phyloP scores from a whole-genome alignment of 1,284 basidiomycete genomes.

The Agroathelia rolfsii region DNA sequence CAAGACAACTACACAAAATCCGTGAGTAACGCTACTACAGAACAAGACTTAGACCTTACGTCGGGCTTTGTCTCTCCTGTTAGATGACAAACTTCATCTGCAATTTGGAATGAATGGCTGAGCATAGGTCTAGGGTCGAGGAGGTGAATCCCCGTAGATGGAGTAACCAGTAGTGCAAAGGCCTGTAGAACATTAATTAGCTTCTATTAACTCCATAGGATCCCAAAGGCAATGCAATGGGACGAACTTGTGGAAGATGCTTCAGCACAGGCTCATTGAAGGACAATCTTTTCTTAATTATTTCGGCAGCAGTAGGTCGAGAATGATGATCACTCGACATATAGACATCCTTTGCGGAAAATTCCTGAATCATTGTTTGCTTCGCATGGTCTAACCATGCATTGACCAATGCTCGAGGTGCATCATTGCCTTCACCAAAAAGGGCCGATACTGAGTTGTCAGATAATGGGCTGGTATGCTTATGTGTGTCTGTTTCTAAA shows the following conservation, averaged over 20 bases:
- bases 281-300: conserved; percentile 42
- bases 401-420: conserved; percentile 49
- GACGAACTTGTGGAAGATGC: conserved; percentile 53
- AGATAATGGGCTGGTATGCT: conserved; percentile 51
- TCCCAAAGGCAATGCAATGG: background rate
- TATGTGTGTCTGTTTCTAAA: conserved; percentile 34
- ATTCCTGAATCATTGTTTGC: conserved; percentile 33
- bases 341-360: conserved; percentile 7
- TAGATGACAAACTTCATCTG: conserved; percentile 60
- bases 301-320: conserved; percentile 29
- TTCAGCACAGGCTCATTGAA: conserved; percentile 55
- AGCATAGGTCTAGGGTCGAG: conserved; percentile 52
- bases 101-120: conserved; percentile 46
- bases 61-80: too few species aligned
- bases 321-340: too few species aligned
- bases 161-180: conserved; percentile 50
- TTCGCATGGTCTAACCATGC: conserved; percentile 65
- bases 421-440: conserved; percentile 61
- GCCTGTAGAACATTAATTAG: conserved; percentile 29
- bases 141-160: conserved; percentile 33
- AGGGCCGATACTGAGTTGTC: conserved; percentile 62
- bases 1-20: conserved; percentile 43
- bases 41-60: too few species aligned
- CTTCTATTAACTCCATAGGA: conserved; percentile 2
- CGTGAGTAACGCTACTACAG: conserved; percentile 7